phyloP scores from a whole-genome alignment of 768 basidiomycete genomes.

The Wakefieldia striispora region DNA sequence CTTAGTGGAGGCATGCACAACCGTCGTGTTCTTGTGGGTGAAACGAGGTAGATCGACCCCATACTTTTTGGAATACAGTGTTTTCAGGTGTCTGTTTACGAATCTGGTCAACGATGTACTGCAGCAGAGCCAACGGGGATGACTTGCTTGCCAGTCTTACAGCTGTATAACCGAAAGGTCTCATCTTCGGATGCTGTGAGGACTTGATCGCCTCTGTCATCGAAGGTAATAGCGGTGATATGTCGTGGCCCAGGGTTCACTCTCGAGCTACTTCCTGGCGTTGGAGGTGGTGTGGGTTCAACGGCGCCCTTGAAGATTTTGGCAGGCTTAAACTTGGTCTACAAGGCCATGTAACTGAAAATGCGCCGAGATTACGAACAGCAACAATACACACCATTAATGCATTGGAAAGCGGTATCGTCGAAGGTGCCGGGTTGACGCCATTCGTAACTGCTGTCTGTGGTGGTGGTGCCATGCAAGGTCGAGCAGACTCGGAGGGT shows the following conservation, averaged over 20 bases:
- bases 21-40: constrained; percentile 84
- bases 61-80: constrained; percentile 91
- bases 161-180: constrained; percentile 84
- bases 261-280: constrained; percentile 38
- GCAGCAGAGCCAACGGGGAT: constrained; percentile 17
- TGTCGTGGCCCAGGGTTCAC: constrained; percentile 54
- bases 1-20: constrained; percentile 91
- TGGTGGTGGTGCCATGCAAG: constrained; percentile 42
- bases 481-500: constrained; percentile 6
- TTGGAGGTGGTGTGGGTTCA: constrained; percentile 54
- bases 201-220: constrained; percentile 83
- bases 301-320: constrained; percentile 84
- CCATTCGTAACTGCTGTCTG: constrained; percentile 37
- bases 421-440: constrained; percentile 25
- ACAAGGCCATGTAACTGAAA: constrained; percentile 8
- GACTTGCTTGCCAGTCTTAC: constrained; percentile 92
- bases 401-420: constrained; percentile 44
- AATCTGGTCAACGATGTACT: constrained; percentile 28
- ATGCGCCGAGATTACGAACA: neutral
- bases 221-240: constrained; percentile 88
- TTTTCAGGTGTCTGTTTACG: constrained; percentile 61
- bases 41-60: constrained; percentile 93
- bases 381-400: constrained; percentile 45
- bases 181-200: constrained; percentile 93
- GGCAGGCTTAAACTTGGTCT: constrained; percentile 82